These are phyloP conservation scores for Corynascus novoguineensis DNA, from an alignment of 495 filamentous ascomycete species.

Conservation along the genomic window DNA sequence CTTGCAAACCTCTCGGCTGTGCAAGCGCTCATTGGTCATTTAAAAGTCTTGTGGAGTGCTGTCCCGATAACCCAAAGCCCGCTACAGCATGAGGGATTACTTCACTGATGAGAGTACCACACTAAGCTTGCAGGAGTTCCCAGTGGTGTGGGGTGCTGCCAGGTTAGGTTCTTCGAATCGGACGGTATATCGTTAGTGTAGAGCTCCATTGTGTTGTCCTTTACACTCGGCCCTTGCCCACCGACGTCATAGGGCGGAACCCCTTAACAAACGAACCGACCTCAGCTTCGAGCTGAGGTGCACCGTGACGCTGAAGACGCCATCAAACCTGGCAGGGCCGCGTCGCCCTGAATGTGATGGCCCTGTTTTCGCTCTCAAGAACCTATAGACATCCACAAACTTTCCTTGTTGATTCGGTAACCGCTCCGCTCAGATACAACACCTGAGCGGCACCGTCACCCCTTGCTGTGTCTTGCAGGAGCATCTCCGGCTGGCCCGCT, in stretches of 20 bases:
- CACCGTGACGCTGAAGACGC: slow-evolving; percentile 13
- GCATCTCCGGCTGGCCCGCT: neutral
- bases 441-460: neutral
- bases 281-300: neutral
- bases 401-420: neutral
- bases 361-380: neutral
- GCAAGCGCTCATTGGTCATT: neutral
- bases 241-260: slow-evolving; percentile 19
- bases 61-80: neutral
- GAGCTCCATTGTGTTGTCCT: neutral
- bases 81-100: neutral
- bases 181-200: neutral
- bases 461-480: neutral
- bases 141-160: neutral
- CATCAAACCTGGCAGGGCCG: slow-evolving; percentile 8
- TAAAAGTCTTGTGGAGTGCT: neutral
- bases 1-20: neutral
- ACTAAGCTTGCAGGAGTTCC: no score
- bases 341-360: neutral
- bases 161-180: neutral
- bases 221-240: neutral
- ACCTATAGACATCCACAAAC: neutral
- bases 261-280: neutral
- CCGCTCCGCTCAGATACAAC: neutral
- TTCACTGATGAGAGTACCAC: no score